These are phyloP conservation scores for Xylaria sp. DNA, from an alignment of 2,329 filamentous ascomycete species.

Conservation along the genomic window DNA sequence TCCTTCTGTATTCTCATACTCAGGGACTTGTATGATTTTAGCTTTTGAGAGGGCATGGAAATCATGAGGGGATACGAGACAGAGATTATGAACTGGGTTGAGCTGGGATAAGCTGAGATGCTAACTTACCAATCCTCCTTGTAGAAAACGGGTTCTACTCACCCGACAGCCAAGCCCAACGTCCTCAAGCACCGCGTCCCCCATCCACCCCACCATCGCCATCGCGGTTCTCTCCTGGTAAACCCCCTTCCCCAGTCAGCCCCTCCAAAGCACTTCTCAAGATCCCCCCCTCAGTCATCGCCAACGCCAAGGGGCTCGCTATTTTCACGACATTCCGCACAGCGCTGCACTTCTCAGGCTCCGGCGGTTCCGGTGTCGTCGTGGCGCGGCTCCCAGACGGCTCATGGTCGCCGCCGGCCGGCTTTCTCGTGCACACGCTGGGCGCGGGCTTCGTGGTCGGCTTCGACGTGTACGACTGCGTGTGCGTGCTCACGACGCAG, in stretches of 20 bases:
- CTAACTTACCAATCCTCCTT: constrained; percentile 26
- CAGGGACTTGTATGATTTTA: no score
- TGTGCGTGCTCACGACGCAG: constrained; percentile 81
- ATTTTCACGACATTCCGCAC: constrained; percentile 75
- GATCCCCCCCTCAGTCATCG: constrained; percentile 64
- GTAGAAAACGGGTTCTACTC: constrained; percentile 62
- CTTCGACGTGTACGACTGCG: constrained; percentile 87
- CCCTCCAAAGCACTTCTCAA: constrained; percentile 56
- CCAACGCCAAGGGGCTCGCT: constrained; percentile 69
- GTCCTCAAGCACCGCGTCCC: background rate
- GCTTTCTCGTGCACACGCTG: constrained; percentile 80
- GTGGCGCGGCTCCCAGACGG: constrained; percentile 67
- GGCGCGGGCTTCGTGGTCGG: constrained; percentile 82
- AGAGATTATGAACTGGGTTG: no score
- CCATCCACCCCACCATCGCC: constrained; percentile 23
- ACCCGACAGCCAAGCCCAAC: constrained; percentile 43
- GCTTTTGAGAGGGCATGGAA: no score
- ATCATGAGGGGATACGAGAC: no score
- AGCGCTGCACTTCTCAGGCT: constrained; percentile 69
- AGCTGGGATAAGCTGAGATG: constrained; percentile 26
- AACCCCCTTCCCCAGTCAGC: constrained; percentile 30
- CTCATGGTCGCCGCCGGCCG: constrained; percentile 79
- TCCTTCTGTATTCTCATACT: no score
- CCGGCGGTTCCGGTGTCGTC: constrained; percentile 69
- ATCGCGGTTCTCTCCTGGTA: no score